Percentiles rank a stretch among this genome's conserved stretches.
These are phyloP conservation scores for Syzygium syzygioides DNA, from an alignment of 441 rosid species.

Conservation along the genomic window DNA sequence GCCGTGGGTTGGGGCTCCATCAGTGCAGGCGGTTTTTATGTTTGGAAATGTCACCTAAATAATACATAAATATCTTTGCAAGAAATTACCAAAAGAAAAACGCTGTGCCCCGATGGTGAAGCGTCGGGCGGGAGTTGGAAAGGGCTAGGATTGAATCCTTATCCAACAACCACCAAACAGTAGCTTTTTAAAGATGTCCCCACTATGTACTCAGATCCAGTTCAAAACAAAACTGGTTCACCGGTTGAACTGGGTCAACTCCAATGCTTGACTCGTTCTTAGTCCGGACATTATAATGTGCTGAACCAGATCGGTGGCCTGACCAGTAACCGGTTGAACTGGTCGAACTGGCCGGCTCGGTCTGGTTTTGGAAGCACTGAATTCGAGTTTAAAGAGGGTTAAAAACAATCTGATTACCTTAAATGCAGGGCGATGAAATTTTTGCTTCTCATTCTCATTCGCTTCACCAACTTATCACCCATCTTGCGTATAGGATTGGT, in stretches of 20 bases:
- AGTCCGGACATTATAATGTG: background rate
- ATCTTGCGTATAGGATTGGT: constrained; percentile 10
- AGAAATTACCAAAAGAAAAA: background rate
- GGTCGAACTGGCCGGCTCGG: background rate
- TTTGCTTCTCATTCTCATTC: constrained; percentile 10
- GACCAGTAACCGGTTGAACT: background rate
- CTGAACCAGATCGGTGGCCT: background rate
- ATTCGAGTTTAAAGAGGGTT: background rate
- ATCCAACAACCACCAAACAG: background rate
- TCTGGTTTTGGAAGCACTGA: background rate
- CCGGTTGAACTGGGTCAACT: background rate
- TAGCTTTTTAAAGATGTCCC: background rate
- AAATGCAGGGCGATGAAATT: constrained; percentile 12
- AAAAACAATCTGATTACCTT: constrained; percentile 4
- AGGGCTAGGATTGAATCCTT: background rate
- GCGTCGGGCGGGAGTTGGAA: background rate
- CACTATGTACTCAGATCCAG: background rate
- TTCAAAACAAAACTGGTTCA: background rate
- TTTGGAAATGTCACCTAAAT: background rate
- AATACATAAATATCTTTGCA: background rate
- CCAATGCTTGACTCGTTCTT: background rate
- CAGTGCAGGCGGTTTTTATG: background rate
- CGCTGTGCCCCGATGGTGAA: background rate
- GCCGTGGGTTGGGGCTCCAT: background rate
- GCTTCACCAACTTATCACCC: constrained; percentile 12